Conservation (phyloP, 306 rosid genomes). For the Cucurbita moschata region DNA sequence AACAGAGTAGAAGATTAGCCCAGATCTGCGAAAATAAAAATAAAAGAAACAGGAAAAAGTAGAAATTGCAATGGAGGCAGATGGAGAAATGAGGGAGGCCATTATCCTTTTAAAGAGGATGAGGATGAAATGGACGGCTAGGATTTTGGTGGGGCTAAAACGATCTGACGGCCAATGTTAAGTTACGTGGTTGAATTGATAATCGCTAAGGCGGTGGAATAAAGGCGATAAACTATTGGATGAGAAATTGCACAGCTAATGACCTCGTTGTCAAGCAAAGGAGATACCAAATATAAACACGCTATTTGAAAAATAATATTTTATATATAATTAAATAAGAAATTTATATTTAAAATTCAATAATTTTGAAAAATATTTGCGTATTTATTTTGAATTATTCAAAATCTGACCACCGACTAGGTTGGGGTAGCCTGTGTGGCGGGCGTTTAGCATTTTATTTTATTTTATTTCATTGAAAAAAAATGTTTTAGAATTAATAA, state of each 20-base stretch:
- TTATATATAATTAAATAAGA: background rate
- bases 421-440: no score
- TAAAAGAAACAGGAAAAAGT: no score
- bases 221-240: background rate
- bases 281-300: background rate
- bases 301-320: background rate
- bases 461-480: no score
- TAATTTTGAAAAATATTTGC: background rate
- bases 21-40: background rate
- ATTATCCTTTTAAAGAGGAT: background rate
- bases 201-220: background rate
- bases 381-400: background rate
- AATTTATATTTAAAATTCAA: background rate
- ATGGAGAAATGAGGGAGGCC: fast-evolving
- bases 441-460: background rate
- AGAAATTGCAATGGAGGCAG: background rate
- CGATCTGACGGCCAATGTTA: background rate
- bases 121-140: background rate
- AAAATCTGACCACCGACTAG: background rate
- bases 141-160: background rate
- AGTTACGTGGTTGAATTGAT: background rate
- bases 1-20: no score
- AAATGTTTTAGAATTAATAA: no score
- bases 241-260: background rate
- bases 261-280: background rate